Evolutionary conservation across 345 rosid genomes (phyloP), one percentile per base, ranked within the genome.

Genomic region (Gossypium herbaceum): DNA sequence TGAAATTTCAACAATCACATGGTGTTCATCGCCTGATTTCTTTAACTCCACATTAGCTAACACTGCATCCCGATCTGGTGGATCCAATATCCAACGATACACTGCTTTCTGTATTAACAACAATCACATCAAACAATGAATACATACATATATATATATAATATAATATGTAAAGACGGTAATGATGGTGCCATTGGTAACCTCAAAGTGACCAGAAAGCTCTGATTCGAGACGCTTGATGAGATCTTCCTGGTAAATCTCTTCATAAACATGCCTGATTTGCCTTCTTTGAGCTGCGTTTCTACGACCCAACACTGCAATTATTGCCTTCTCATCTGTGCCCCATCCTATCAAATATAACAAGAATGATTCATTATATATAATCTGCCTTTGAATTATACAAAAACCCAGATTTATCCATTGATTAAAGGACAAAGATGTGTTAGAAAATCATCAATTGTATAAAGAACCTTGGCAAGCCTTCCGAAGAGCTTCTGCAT

Each of bases 61-160:
- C 19, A 75, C 85, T 1, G 96, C 96, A 73, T 89, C 89, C 55
- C 93, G 80, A 57, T 89, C 91, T 0, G 84, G 78, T 1, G 92
- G 93, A 57, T 89, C 93, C 75, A 82, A 65, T 24, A 85, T 78
- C 92, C 92, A 88, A 24, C 84, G 82, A 47, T 85, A 81, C 67
- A 89, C 85, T 2, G 89, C 92, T 85, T 71, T 88, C 93, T 68
- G 16, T 24, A 12, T 24, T 19, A 12, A 8, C 3, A 55, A 55
- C 24, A n/a, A 8, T 56, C 25, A 20, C 24, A 60, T 9, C 29
- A 45, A 56, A 1, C 3, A 75, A 65, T 3, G 39, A 75, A 9
- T 52, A n/a, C 8, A n/a, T 24, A 2, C 9, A 39, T 17, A 56
- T 12, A 59, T 29, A 29, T 29, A 29, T 4, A 34, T 4, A 4